A percentile compares a stretch with the other conserved stretches of the same genome.
phyloP scores from a whole-genome alignment of 768 basidiomycete species.

The Boletus barrowsii region DNA sequence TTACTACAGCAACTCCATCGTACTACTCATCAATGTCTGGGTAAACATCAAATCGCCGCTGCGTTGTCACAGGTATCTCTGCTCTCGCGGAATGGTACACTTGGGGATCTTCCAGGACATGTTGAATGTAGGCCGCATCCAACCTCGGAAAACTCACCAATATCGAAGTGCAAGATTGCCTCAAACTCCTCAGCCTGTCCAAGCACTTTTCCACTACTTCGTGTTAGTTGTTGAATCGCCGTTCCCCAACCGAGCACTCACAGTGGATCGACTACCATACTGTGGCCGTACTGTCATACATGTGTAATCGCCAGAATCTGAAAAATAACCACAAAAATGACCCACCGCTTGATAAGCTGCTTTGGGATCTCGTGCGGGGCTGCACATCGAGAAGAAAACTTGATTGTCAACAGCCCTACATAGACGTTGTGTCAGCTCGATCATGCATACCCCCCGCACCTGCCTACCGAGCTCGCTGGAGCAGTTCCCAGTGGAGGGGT shows the following conservation, averaged over 20 bases:
- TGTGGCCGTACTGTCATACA: conserved; percentile 74
- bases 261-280: conserved; percentile 89
- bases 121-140: background rate
- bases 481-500: conserved; percentile 92
- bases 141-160: conserved; percentile 55
- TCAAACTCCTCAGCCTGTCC: conserved; percentile 74
- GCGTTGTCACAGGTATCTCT: conserved; percentile 88
- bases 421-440: conserved; percentile 5
- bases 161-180: conserved; percentile 72
- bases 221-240: conserved; percentile 4
- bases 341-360: conserved; percentile 87
- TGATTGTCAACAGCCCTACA: conserved; percentile 92
- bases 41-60: conserved; percentile 93
- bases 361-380: conserved; percentile 80
- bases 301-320: background rate
- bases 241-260: conserved; percentile 37
- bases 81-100: conserved; percentile 62
- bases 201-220: conserved; percentile 66
- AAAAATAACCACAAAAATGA: conserved; percentile 1
- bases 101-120: conserved; percentile 53
- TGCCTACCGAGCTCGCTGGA: conserved; percentile 76
- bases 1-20: too few species aligned
- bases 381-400: conserved; percentile 94
- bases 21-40: conserved; percentile 52
- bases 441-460: background rate